Percentiles rank a stretch among this genome's conserved stretches.
Evolutionary conservation across 495 filamentous ascomycete genomes (phyloP).

Genomic region (Talaromyces liani): DNA sequence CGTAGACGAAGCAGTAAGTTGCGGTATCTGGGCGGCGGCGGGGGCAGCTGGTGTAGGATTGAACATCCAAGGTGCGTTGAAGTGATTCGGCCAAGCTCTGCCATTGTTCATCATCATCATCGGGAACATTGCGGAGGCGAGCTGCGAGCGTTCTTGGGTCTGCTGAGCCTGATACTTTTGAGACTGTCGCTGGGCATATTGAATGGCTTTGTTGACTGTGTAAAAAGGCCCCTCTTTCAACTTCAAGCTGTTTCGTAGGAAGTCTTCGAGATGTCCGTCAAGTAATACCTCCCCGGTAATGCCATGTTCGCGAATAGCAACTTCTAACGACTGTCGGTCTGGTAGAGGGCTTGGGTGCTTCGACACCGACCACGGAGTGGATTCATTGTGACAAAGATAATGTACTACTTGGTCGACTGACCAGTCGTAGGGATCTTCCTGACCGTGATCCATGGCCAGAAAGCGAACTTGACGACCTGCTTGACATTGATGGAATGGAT

Average conservation of each 20-base stretch:
- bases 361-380: slow-evolving; percentile 34
- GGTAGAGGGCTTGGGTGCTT: slow-evolving; percentile 32
- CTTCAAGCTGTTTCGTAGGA: slow-evolving; percentile 43
- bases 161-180: slow-evolving; percentile 23
- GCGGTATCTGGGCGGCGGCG: not conserved
- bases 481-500: not conserved
- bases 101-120: slow-evolving; percentile 3
- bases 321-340: slow-evolving; percentile 42
- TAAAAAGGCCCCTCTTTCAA: slow-evolving; percentile 38
- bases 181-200: slow-evolving; percentile 35
- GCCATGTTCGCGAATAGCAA: slow-evolving; percentile 46
- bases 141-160: slow-evolving; percentile 3
- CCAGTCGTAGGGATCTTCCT: slow-evolving; percentile 61
- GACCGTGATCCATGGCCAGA: slow-evolving; percentile 10
- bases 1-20: not conserved
- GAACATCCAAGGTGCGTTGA: not conserved
- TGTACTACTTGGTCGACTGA: slow-evolving; percentile 54
- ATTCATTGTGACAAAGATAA: slow-evolving; percentile 50
- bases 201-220: slow-evolving; percentile 38
- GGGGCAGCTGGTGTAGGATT: not conserved
- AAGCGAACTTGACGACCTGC: not conserved
- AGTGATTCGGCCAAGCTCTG: not conserved
- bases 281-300: slow-evolving; percentile 59
- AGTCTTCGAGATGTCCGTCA: slow-evolving; percentile 15
- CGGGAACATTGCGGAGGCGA: slow-evolving; percentile 2